A percentile compares a stretch with the other conserved stretches of the same genome.
These are phyloP conservation scores for Triangularia verruculosa DNA, from an alignment of 2,329 filamentous ascomycete species.

Conservation along the genomic window DNA sequence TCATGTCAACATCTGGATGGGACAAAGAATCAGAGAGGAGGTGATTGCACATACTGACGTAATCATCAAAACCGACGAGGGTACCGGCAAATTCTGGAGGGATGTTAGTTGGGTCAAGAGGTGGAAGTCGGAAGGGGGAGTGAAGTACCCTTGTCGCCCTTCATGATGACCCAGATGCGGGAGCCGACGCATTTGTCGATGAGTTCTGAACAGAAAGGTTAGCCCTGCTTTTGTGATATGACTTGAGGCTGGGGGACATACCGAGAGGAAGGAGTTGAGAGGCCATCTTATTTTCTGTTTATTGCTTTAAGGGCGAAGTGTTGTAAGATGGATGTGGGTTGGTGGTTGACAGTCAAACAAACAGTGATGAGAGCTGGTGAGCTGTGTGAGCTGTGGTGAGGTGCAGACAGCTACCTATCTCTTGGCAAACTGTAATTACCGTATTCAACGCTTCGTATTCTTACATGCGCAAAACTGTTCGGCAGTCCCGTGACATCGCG, in stretches of 20 bases:
- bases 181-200: constrained; percentile 99
- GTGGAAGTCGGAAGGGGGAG: constrained; percentile 2
- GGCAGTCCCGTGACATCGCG: constrained; percentile 13
- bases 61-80: constrained; percentile 94
- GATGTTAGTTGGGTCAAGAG: not conserved
- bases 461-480: too few relatives aligned
- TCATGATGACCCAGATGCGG: constrained; percentile 98
- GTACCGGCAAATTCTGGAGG: constrained; percentile 87
- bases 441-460: not conserved
- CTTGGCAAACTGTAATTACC: constrained; percentile 8
- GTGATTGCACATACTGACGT: constrained; percentile 81
- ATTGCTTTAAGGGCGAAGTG: not conserved
- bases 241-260: constrained; percentile 8
- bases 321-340: not conserved
- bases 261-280: constrained; percentile 62
- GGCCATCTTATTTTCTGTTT: constrained; percentile 51
- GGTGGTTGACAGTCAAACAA: not conserved
- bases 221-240: not conserved
- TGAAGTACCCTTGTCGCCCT: constrained; percentile 85
- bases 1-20: constrained; percentile 24
- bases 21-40: not conserved
- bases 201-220: constrained; percentile 61
- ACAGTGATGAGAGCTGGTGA: not conserved
- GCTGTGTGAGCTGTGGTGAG: not conserved
- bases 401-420: not conserved